Conservation (phyloP, 2,329 filamentous ascomycete genomes). For the Teratosphaeria destructans region DNA sequence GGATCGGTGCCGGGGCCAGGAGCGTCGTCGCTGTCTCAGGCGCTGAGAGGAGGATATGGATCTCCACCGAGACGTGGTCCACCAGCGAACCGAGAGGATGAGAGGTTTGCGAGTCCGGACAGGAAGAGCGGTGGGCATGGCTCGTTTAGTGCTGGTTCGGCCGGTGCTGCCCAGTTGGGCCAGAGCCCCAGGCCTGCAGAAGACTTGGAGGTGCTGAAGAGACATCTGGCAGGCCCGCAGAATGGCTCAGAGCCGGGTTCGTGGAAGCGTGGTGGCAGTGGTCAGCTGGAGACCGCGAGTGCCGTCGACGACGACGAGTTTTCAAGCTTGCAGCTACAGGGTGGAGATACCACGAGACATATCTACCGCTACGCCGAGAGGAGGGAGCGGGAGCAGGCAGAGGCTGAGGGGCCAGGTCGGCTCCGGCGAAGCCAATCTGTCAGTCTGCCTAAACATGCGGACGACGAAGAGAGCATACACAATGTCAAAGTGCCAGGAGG, state of each 20-base stretch:
- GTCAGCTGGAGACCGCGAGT: conserved; percentile 18
- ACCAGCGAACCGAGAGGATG: conserved; percentile 28
- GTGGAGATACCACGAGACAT: conserved; percentile 85
- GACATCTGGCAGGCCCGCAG: conserved; percentile 67
- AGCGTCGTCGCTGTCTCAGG: conserved; percentile 77
- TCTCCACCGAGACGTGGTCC: conserved; percentile 58
- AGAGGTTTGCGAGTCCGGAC: conserved; percentile 27
- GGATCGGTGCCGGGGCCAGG: conserved; percentile 62
- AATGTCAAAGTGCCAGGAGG: conserved; percentile 89
- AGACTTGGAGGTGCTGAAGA: conserved; percentile 81
- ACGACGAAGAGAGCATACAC: conserved; percentile 65
- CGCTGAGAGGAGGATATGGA: conserved; percentile 64
- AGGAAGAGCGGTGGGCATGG: conserved; percentile 65
- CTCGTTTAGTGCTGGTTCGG: conserved; percentile 65
- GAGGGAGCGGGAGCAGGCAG: conserved; percentile 68
- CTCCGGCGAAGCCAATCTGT: conserved; percentile 82
- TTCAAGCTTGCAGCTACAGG: conserved; percentile 83
- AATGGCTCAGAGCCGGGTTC: conserved; percentile 26
- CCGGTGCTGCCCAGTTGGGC: conserved; percentile 27
- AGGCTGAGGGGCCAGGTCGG: conserved; percentile 50
- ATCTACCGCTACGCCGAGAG: conserved; percentile 97
- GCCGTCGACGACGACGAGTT: conserved; percentile 65
- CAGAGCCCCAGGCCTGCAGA: conserved; percentile 56
- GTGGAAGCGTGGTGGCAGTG: conserved; percentile 13
- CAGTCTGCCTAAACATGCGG: conserved; percentile 63